These are phyloP conservation scores for Karstenula rhodostoma DNA, from an alignment of 2,329 filamentous ascomycete species.

Conservation along the genomic window DNA sequence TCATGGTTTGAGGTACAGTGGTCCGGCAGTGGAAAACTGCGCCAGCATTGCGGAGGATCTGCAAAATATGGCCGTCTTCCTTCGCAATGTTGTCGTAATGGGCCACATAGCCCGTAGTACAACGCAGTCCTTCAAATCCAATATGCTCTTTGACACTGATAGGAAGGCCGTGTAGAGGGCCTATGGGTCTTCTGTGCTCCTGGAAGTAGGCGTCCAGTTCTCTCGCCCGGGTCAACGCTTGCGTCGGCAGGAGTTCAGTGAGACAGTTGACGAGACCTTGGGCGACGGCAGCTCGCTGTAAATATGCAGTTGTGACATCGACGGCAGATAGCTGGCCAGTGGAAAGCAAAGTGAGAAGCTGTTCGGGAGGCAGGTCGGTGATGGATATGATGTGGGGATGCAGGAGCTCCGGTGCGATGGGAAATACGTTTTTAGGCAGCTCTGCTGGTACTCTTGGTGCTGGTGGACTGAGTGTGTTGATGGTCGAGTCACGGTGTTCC, in stretches of 20 bases:
- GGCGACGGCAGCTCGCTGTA: constrained; percentile 36
- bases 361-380: constrained; percentile 30
- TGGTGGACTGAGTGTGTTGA: constrained; percentile 27
- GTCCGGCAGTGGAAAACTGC: constrained; percentile 62
- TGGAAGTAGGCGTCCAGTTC: constrained; percentile 53
- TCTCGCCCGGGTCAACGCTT: constrained; percentile 50
- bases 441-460: constrained; percentile 29
- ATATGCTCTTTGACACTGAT: constrained; percentile 63
- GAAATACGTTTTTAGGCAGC: constrained; percentile 31
- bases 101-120: constrained; percentile 59
- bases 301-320: constrained; percentile 35
- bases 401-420: constrained; percentile 27
- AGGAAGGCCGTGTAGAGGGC: constrained; percentile 61
- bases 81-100: constrained; percentile 57
- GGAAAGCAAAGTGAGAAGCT: constrained; percentile 27
- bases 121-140: constrained; percentile 57
- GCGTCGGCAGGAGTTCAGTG: constrained; percentile 40
- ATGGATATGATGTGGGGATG: constrained; percentile 25
- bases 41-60: constrained; percentile 59
- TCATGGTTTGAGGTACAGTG: constrained; percentile 62
- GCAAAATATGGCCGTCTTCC: constrained; percentile 59
- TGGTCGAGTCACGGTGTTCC: constrained; percentile 35
- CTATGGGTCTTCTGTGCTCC: constrained; percentile 49
- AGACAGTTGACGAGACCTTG: constrained; percentile 37
- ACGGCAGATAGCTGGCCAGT: constrained; percentile 32